Percentiles rank a stretch among this genome's conserved stretches.
Conservation (phyloP, 164 flowering plant genomes). For the Aristolochia fimbriata region DNA sequence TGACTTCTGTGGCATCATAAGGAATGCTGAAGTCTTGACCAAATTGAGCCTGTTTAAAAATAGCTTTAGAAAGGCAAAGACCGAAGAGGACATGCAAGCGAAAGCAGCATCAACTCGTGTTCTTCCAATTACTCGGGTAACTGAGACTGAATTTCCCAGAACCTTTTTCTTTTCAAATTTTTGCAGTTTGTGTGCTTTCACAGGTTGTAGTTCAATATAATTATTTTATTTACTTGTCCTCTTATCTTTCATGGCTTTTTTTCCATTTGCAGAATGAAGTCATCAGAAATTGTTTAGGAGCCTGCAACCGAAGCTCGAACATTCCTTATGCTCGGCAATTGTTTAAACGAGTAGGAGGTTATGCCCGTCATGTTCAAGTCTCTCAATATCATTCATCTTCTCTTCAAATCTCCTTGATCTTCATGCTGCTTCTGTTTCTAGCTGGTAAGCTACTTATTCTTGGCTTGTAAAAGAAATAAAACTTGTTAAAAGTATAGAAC, state of each 20-base stretch:
- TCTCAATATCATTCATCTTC: constrained; percentile 28
- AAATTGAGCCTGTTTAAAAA: constrained; percentile 42
- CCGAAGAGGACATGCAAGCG: constrained; percentile 22
- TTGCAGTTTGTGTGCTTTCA: background rate
- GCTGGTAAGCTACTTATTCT: constrained; percentile 36
- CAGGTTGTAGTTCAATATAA: background rate
- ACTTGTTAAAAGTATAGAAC: no score
- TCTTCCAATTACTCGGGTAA: constrained; percentile 39
- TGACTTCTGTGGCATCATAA: constrained; percentile 10
- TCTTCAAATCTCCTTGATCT: constrained; percentile 35
- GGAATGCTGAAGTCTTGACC: constrained; percentile 28
- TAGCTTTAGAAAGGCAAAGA: constrained; percentile 33
- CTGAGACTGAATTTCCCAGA: background rate
- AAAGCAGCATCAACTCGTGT: constrained; percentile 14
- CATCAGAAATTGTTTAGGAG: constrained; percentile 4
- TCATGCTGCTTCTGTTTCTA: constrained; percentile 53
- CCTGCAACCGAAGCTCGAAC: constrained; percentile 4
- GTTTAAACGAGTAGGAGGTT: constrained; percentile 27
- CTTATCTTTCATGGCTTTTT: background rate
- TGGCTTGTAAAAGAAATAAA: no score
- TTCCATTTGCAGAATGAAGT: constrained; percentile 2
- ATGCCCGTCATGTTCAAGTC: constrained; percentile 36
- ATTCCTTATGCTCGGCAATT: constrained; percentile 28
- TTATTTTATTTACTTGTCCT: background rate
- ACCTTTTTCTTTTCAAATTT: background rate